Percentiles rank a stretch among this genome's conserved stretches.
phyloP scores from a whole-genome alignment of 192 early-diverging fungal genomes.

The Gonapodya prolifera region DNA sequence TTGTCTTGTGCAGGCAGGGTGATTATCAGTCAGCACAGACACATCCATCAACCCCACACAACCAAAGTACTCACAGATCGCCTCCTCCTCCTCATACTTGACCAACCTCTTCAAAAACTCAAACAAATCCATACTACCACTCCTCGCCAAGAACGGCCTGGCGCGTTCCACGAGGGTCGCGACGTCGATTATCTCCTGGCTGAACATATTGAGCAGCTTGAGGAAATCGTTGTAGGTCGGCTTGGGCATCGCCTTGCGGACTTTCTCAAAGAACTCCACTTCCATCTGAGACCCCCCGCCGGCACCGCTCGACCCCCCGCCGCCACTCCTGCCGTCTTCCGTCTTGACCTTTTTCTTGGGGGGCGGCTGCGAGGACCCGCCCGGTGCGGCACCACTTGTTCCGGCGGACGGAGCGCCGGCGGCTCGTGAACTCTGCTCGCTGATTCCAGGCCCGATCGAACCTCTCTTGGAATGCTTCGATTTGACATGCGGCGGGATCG shows the following conservation, averaged over 20 bases:
- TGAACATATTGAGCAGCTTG: constrained; percentile 87
- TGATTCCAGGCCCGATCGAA: background rate
- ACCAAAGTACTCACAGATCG: constrained; percentile 27
- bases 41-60: background rate
- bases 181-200: constrained; percentile 81
- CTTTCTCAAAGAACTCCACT: constrained; percentile 85
- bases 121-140: constrained; percentile 78
- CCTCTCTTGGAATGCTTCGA: too few species aligned
- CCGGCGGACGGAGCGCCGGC: background rate
- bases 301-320: too few species aligned
- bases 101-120: constrained; percentile 88
- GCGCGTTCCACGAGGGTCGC: constrained; percentile 74
- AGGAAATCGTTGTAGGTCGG: constrained; percentile 89
- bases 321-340: constrained; percentile 22
- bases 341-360: background rate
- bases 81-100: constrained; percentile 65
- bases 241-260: constrained; percentile 74
- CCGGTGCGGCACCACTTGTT: background rate
- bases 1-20: constrained; percentile 34
- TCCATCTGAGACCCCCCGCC: constrained; percentile 43
- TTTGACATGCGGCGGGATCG: too few species aligned
- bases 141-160: constrained; percentile 66
- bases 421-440: background rate
- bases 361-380: background rate
- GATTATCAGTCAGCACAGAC: background rate